A percentile compares a stretch with the other conserved stretches of the same genome.
Evolutionary conservation across 1,139 yeast genomes (phyloP).

Genomic region (Diutina siamensis): DNA sequence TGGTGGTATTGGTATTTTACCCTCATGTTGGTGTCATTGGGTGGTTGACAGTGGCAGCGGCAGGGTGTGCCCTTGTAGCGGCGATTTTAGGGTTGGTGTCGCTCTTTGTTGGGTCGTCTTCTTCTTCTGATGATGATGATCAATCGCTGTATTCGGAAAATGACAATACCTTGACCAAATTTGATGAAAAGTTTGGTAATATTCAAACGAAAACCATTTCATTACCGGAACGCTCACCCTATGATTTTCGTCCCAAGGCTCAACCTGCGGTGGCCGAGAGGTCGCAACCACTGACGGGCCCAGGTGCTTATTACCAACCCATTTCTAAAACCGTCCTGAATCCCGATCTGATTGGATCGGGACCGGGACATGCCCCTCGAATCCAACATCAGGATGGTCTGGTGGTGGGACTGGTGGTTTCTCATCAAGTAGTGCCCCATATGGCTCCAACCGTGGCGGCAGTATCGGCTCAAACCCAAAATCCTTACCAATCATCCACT

Average conservation of each 20-base stretch:
- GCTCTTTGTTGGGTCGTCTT: constrained; percentile 16
- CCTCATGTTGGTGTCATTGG: constrained; percentile 60
- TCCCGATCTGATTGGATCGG: not conserved
- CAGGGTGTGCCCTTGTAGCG: constrained; percentile 38
- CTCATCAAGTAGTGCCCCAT: not conserved
- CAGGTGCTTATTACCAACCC: not conserved
- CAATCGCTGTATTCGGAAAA: not conserved
- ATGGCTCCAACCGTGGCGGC: not conserved
- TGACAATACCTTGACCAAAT: not conserved
- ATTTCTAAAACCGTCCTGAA: not conserved
- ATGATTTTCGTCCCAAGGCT: not conserved
- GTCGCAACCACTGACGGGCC: not conserved
- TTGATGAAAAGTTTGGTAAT: constrained; percentile 3
- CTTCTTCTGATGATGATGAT: constrained; percentile 9
- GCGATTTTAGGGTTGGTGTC: constrained; percentile 13
- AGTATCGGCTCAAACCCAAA: not conserved
- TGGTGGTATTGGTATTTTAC: constrained; percentile 43
- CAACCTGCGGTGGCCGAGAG: not conserved
- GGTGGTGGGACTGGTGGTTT: constrained; percentile 3
- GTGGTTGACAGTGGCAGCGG: constrained; percentile 59
- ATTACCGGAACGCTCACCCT: not conserved
- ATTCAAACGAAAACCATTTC: not conserved
- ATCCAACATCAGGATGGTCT: not conserved
- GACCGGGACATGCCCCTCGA: not conserved
- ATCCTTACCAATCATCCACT: not conserved